phyloP scores from a whole-genome alignment of 2,329 filamentous ascomycete species.

The Hypoxylon sp. region DNA sequence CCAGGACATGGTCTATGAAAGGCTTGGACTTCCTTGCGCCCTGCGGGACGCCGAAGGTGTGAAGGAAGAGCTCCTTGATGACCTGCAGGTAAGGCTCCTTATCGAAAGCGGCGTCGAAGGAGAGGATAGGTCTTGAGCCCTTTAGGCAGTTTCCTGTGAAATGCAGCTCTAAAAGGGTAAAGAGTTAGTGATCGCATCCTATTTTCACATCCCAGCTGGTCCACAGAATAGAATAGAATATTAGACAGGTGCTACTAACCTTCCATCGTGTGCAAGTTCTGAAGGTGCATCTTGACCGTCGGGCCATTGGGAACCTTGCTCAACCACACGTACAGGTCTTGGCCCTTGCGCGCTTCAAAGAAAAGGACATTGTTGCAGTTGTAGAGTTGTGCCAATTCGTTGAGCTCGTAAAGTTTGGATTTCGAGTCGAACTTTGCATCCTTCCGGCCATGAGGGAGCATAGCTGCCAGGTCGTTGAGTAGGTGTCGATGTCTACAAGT shows the following conservation, averaged over 20 bases:
- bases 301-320: constrained; percentile 86
- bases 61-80: constrained; percentile 90
- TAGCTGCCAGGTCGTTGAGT: constrained; percentile 86
- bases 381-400: constrained; percentile 82
- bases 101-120: constrained; percentile 91
- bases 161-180: constrained; percentile 76
- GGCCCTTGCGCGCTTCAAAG: constrained; percentile 93
- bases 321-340: constrained; percentile 96
- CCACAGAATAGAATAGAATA: not conserved
- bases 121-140: constrained; percentile 90
- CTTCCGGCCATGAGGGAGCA: constrained; percentile 93
- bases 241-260: constrained; percentile 26
- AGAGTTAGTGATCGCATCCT: constrained; percentile 13
- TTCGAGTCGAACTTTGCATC: constrained; percentile 98
- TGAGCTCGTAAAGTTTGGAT: constrained; percentile 85
- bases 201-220: not conserved
- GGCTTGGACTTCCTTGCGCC: constrained; percentile 92
- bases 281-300: constrained; percentile 78
- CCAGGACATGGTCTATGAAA: constrained; percentile 95
- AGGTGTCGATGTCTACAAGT: constrained; percentile 86
- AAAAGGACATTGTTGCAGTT: constrained; percentile 96
- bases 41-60: constrained; percentile 93
- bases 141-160: constrained; percentile 98
- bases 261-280: constrained; percentile 68
- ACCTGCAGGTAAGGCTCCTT: constrained; percentile 83